Evolutionary conservation across 2,329 filamentous ascomycete genomes (phyloP), one percentile per base, ranked within the genome.

Genomic region (Amauroascus verrucosus): DNA sequence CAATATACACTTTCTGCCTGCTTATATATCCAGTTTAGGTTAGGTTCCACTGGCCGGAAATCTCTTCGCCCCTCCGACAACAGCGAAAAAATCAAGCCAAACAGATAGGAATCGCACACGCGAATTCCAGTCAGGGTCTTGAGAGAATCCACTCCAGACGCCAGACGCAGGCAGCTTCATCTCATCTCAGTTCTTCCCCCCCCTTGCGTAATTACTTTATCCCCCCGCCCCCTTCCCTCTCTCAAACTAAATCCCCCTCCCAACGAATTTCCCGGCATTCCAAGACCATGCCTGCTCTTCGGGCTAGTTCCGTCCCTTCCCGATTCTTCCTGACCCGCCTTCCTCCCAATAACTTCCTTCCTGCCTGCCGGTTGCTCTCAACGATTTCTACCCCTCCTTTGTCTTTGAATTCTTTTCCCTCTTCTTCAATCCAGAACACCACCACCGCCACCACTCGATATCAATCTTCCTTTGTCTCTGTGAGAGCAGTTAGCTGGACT

Each of bases 261-360:
- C 38, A 7, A 28, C 38, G 5, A 51, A 48, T 54, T 45, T 54
- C 52, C 51, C 51, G 37, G 46, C 52, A 26, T 55, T 52, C 50
- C 47, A 54, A 47, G 55, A 63, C 58, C 54, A 69, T 69, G 66
- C 63, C 64, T 60, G 61, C 67, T 48, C 62, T 67, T 64, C 67
- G 67, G 63, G 64, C 64, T 59, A 64, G 60, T 67, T 70, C 68
- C 67, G 67, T 65, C 61, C 64, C 65, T 61, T 65, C 66, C 63
- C 65, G 65, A 57, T 64, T 64, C 53, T 62, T 63, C 54, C 55
- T 66, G 53, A 54, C 53, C 62, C 64, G 61, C 57, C 60, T 60
- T 57, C 22, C 47, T 18, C 43, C 32, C 52, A 48, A 40, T 30
- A 41, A 32, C 13, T 49, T 44, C 44, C 48, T 37, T 26, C 35